Base-by-base conservation (phyloP, 805 yeast species). In the Candida stauntonica region DNA sequence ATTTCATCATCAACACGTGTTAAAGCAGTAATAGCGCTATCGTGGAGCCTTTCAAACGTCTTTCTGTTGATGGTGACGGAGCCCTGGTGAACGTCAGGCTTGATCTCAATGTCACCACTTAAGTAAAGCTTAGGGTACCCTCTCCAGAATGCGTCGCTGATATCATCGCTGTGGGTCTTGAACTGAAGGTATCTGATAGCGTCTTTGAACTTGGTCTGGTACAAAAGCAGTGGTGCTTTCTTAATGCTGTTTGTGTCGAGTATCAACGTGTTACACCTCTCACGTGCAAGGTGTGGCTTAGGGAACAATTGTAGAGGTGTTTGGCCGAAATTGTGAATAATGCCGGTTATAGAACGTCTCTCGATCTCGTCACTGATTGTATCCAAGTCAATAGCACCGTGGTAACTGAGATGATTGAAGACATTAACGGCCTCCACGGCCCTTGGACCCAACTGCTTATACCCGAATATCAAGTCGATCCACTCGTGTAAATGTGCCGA, bases 311-410 rank as follows among this genome's bases (percentile, higher is more conserved):
- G 85, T 34, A 73, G 54, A 2, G 96, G 96, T 0, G 95, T 87
- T 55, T 87, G 96, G 0, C 96, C 96, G 67, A 87, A 87, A 59
- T 87, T 87, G 55, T 88, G 93, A 36, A 87, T 87, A 50, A 84
- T 83, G 2, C 95, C 89, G 17, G 86, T 82, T 3, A 83, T 70
- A 1, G 95, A 91, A 27, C 78, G 67, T 46, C 80, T 71, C 58
- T 87, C 95, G 44, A 73, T 69, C 26, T 79, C 86, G 54, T 86
- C 89, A 43, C 75, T 69, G 40, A 87, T 81, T 17, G 69, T 70
- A 44, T 86, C 95, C 38, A 87, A 62, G 55, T 87, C 78, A 15
- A 85, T 79, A 0, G 89, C 86, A 2, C 96, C 96, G 38, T 81
- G 81, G 54, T 87, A 87, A 39, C 95, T 85, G 46, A 84, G 66